Evolutionary conservation across 2,329 filamentous ascomycete genomes (phyloP), one percentile per base, ranked within the genome.

Genomic region (Dothistroma septosporum): DNA sequence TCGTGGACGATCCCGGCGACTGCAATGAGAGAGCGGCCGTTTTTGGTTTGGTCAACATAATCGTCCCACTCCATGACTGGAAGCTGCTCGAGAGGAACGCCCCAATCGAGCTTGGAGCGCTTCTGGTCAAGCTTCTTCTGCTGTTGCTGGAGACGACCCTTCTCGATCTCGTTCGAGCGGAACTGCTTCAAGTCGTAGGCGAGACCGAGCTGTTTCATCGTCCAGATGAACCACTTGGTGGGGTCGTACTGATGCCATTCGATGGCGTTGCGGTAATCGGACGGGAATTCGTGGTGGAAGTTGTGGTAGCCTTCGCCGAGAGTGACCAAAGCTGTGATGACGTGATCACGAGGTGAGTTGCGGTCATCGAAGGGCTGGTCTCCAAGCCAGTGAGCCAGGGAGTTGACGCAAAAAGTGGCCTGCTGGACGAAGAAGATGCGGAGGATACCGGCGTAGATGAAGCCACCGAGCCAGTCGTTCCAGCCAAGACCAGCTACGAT

Each of bases 271-370:
- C 91, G 90, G 85, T 94, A 95, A 77, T 95, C 91, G 11, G 90
- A 93, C 58, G 91, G 91, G 79, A 95, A 95, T 77, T 95, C 91
- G 83, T 95, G 91, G 79, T 95, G 91, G 84, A 95, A 95, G 83
- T 95, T 95, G 84, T 95, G 91, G 80, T 95, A 95, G 32, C 91
- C 91, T 78, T 92, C 91, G 53, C 91, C 91, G 22, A 95, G 87
- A 48, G 91, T 95, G 69, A 91, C 87, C 19, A 95, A 79, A 49
- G 91, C 91, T 46, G 91, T 95, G 77, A 95, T 85, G 73, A 93
- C 84, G 77, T 95, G 90, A 72, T 95, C 91, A 75, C 91, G 88
- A 65, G 91, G 91, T 63, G 89, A 92, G 85, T 95, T 93, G 77
- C 90, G 89, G 83, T 95, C 91, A 70, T 95, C 91, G 75, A 95